Conservation (phyloP, 208 protist genomes). For the Leishmania martiniquensis region DNA sequence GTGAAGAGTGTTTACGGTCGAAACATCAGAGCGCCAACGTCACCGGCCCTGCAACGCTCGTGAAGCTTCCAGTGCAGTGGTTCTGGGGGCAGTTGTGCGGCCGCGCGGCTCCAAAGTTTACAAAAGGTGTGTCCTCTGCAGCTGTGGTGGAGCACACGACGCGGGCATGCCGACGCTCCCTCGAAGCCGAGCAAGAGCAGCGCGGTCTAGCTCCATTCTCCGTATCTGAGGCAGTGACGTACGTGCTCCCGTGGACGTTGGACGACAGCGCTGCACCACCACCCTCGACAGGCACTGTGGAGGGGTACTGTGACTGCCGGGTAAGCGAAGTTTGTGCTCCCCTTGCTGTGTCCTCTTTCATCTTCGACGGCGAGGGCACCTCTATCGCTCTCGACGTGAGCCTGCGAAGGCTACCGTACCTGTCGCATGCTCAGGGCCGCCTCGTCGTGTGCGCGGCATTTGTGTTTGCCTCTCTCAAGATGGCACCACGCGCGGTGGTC, state of each 20-base stretch:
- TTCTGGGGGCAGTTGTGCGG: constrained; percentile 29
- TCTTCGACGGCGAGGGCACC: neutral
- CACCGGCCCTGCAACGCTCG: neutral
- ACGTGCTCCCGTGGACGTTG: neutral
- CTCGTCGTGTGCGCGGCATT: constrained; percentile 20
- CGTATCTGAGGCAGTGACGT: neutral
- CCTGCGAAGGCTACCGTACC: constrained; percentile 6
- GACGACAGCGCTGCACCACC: neutral
- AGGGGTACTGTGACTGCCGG: constrained; percentile 1
- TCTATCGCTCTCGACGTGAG: constrained; percentile 12
- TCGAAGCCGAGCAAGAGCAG: neutral
- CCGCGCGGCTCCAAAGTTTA: constrained; percentile 9
- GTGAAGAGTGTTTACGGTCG: neutral
- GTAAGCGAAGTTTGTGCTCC: constrained; percentile 13
- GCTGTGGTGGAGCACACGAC: constrained; percentile 11
- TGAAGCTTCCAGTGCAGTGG: constrained; percentile 2
- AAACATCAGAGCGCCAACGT: neutral
- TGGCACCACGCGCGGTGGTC: neutral
- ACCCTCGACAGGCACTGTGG: neutral
- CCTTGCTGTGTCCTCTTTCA: neutral
- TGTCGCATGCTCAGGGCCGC: constrained; percentile 12
- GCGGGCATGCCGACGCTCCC: neutral
- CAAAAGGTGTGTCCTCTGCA: neutral
- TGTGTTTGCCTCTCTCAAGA: constrained; percentile 5
- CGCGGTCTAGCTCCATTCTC: neutral